Percentiles rank a stretch among this genome's conserved stretches.
Conservation (phyloP, 1,139 yeast species). For the Sugiyamaella pinicola region DNA sequence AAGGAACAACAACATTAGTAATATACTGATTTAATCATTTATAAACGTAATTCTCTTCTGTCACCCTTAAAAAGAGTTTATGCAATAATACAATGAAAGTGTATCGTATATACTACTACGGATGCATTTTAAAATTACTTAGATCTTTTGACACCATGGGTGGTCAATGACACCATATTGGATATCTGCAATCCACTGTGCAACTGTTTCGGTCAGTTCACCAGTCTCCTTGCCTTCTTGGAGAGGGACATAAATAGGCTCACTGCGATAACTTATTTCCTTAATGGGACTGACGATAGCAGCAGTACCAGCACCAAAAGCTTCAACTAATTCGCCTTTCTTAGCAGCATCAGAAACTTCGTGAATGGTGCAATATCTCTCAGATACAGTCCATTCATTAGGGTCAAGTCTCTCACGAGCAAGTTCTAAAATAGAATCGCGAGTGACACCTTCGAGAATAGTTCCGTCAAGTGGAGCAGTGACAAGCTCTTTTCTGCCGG, state of each 20-base stretch:
- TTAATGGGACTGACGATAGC: constrained; percentile 94
- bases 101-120: not conserved
- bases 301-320: constrained; percentile 98
- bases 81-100: not conserved
- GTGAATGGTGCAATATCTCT: constrained; percentile 76
- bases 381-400: constrained; percentile 75
- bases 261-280: constrained; percentile 77
- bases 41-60: not conserved
- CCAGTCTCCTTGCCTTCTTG: constrained; percentile 79
- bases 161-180: constrained; percentile 84
- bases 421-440: constrained; percentile 80
- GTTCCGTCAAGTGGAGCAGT: constrained; percentile 98
- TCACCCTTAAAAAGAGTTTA: too few relatives aligned
- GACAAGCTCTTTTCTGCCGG: constrained; percentile 87
- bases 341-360: constrained; percentile 78
- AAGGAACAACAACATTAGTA: not conserved
- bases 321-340: constrained; percentile 85
- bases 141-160: constrained; percentile 48
- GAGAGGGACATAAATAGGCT: constrained; percentile 73
- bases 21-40: not conserved
- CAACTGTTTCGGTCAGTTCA: constrained; percentile 70
- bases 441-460: constrained; percentile 93
- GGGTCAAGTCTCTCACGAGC: constrained; percentile 73
- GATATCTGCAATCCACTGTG: constrained; percentile 81
- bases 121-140: not conserved